Evolutionary conservation across 2,329 filamentous ascomycete genomes (phyloP), one percentile per base, ranked within the genome.

Genomic region (Alternaria gaisen): DNA sequence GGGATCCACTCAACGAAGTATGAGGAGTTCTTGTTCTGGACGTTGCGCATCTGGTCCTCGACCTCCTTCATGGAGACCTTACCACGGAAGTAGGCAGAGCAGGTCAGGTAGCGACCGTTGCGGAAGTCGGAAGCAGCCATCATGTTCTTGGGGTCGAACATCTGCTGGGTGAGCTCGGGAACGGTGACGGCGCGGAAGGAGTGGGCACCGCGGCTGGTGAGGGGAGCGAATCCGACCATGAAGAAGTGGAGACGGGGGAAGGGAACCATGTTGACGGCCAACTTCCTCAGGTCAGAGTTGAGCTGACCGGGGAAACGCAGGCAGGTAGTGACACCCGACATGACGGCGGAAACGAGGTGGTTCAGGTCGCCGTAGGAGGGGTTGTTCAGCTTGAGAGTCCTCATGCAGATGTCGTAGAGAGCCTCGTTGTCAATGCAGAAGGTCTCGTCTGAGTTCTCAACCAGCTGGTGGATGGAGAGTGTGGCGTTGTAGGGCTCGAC

Each of bases 81-180:
- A 80, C 95, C 95, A 84, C 95, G 95, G 93, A 99, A 99, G 85
- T 99, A 97, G 81, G 95, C 94, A 82, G 91, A 98, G 91, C 95
- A 99, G 75, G 95, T 99, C 79, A 99, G 90, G 88, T 99, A 99
- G 79, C 95, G 95, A 83, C 95, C 95, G 84, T 98, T 99, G 79
- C 95, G 93, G 93, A 99, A 99, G 87, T 99, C 95, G 68, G 94
- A 96, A 70, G 95, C 95, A 85, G 95, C 95, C 95, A 99, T 99
- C 94, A 99, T 99, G 91, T 99, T 99, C 93, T 98, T 99, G 79
- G 95, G 94, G 87, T 99, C 95, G 87, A 97, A 99, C 93, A 99
- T 98, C 85, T 99, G 95, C 87, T 99, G 95, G 78, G 95, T 98
- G 82, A 99, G 89, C 88, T 99, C 95, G 60, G 95, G 94, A 65